Conservation (phyloP, 2,329 filamentous ascomycete species). For the Neurospora sp. region DNA sequence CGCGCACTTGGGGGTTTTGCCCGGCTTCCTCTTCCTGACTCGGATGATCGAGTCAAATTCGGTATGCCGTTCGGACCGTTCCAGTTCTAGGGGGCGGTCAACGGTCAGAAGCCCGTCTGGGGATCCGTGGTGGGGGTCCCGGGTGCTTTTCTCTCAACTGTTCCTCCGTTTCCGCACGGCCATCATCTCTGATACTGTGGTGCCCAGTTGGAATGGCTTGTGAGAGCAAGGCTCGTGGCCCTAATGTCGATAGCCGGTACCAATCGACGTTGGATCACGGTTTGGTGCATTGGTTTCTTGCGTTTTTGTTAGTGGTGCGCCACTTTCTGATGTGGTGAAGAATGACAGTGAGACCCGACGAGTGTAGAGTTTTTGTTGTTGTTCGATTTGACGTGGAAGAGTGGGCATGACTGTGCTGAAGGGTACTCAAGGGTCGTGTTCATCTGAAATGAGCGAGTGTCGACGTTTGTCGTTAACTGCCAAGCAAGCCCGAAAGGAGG, state of each 20-base stretch:
- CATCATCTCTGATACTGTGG: neutral
- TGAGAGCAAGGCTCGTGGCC: neutral
- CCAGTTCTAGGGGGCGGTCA: no score
- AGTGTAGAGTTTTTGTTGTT: no score
- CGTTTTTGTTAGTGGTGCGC: neutral
- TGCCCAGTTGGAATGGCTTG: neutral
- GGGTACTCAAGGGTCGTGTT: no score
- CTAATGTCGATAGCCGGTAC: neutral
- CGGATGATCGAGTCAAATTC: neutral
- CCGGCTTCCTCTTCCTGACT: neutral
- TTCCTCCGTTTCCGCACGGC: neutral
- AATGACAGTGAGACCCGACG: neutral
- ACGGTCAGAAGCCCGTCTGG: no score
- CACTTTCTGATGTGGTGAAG: neutral
- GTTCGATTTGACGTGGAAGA: neutral
- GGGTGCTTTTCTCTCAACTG: no score
- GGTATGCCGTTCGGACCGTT: neutral
- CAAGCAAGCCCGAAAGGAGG: neutral
- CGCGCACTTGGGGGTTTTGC: no score
- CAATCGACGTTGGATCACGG: neutral
- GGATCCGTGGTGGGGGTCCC: neutral
- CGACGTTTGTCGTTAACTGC: neutral
- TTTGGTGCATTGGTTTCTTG: neutral
- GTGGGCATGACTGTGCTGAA: neutral
- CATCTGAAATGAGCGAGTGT: neutral